phyloP scores from a whole-genome alignment of 495 filamentous ascomycete genomes.

The Aspergillus coremiiformis region DNA sequence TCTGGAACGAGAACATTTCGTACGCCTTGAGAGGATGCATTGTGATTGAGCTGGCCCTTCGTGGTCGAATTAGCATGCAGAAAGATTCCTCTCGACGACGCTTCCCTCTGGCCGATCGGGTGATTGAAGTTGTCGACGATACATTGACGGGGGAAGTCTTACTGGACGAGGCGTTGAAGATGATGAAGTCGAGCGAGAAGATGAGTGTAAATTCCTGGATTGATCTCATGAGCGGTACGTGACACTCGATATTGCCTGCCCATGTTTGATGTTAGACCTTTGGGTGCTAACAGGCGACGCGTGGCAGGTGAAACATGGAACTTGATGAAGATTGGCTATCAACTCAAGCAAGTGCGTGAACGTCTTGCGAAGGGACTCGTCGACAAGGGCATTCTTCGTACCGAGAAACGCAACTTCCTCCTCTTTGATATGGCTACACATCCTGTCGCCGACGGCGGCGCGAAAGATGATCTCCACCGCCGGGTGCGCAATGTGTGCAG shows the following conservation, averaged over 20 bases:
- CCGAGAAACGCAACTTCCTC: constrained; percentile 97
- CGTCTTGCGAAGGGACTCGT: constrained; percentile 96
- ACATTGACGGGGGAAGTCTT: constrained; percentile 95
- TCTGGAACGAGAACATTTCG: constrained; percentile 99
- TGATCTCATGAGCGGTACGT: constrained; percentile 91
- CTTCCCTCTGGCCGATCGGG: constrained; percentile 83
- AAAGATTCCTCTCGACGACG: constrained; percentile 88
- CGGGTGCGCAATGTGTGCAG: constrained; percentile 90
- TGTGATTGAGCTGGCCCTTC: constrained; percentile 92
- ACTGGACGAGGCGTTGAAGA: constrained; percentile 95
- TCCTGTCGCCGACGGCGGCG: constrained; percentile 92
- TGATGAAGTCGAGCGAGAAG: constrained; percentile 99
- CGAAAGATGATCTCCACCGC: constrained; percentile 92
- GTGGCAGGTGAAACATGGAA: constrained; percentile 94
- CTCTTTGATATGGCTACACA: constrained; percentile 99
- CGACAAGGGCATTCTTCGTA: constrained; percentile 96
- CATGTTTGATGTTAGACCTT: background rate
- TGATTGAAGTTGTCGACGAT: constrained; percentile 96
- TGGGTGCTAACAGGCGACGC: constrained; percentile 13
- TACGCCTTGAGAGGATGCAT: constrained; percentile 97
- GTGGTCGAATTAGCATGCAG: constrained; percentile 96
- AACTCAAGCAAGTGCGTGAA: constrained; percentile 98
- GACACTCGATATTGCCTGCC: background rate
- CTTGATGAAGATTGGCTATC: constrained; percentile 99
- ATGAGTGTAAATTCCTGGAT: constrained; percentile 99